A percentile compares a stretch with the other conserved stretches of the same genome.
Conservation (phyloP, 2,329 filamentous ascomycete genomes). For the Colletotrichum sp. region DNA sequence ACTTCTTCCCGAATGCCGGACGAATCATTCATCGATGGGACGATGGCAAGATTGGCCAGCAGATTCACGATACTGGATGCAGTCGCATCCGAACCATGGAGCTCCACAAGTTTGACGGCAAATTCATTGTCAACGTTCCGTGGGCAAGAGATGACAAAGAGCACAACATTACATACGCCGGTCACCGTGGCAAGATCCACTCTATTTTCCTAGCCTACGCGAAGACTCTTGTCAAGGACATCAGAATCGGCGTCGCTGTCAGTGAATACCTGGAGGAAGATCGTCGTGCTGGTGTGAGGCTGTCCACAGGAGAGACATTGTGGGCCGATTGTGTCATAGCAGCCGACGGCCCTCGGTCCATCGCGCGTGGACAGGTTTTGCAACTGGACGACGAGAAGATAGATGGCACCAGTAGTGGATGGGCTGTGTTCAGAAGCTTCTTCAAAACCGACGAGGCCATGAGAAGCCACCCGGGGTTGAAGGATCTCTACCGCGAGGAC, state of each 20-base stretch:
- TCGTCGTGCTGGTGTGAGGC: neutral
- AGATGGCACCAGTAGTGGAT: neutral
- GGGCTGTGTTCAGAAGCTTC: neutral
- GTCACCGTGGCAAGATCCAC: neutral
- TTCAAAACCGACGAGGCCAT: neutral
- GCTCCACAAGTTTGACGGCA: neutral
- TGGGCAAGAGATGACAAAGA: neutral
- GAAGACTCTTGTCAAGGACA: neutral
- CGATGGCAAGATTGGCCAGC: slow-evolving; percentile 36
- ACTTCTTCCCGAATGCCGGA: slow-evolving; percentile 61
- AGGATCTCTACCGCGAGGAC: neutral
- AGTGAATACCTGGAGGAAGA: neutral
- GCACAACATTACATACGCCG: neutral
- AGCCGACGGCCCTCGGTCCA: neutral
- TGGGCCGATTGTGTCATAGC: neutral
- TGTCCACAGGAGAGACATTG: neutral
- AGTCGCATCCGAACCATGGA: neutral
- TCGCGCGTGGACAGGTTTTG: neutral
- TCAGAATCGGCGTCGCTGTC: neutral
- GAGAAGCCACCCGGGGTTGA: neutral
- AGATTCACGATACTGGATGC: neutral
- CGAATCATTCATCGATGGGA: slow-evolving; percentile 63
- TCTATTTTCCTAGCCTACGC: neutral
- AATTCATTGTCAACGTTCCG: neutral
- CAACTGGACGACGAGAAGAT: neutral